Conservation (phyloP, 2,329 filamentous ascomycete genomes). For the Alternaria burnsii region DNA sequence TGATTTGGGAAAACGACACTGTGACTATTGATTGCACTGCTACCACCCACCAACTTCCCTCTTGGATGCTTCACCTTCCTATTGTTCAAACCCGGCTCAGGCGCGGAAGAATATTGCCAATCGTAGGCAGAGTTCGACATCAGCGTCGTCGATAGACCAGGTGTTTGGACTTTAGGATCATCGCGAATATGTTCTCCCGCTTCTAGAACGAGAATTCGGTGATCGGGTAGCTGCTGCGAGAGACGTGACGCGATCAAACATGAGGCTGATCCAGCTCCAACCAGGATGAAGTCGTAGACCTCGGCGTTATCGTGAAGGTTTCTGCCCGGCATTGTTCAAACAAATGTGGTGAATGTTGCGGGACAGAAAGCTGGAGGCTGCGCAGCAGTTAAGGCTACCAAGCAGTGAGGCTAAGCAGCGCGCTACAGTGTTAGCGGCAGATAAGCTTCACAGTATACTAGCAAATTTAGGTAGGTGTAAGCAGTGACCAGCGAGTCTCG, state of each 20-base stretch:
- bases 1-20: conserved; percentile 29
- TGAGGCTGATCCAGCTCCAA: conserved; percentile 29
- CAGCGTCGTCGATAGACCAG: conserved; percentile 17
- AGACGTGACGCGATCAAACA: conserved; percentile 30
- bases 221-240: conserved; percentile 21
- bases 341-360: background rate
- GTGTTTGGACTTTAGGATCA: conserved; percentile 26
- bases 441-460: conserved; percentile 4
- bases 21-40: conserved; percentile 32
- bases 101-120: conserved; percentile 17
- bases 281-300: conserved; percentile 25
- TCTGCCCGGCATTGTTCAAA: conserved; percentile 10
- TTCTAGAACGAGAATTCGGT: conserved; percentile 25
- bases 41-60: conserved; percentile 29
- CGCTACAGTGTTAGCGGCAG: background rate
- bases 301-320: background rate
- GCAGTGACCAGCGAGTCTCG: background rate
- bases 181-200: conserved; percentile 26
- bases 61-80: conserved; percentile 28
- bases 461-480: conserved; percentile 2
- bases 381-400: background rate
- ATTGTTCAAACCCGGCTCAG: conserved; percentile 22
- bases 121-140: conserved; percentile 23
- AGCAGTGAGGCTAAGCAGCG: background rate
- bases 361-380: background rate